These are phyloP conservation scores for Paramecium tetraurelia DNA, from an alignment of 73 alveolate species.

Conservation along the genomic window DNA sequence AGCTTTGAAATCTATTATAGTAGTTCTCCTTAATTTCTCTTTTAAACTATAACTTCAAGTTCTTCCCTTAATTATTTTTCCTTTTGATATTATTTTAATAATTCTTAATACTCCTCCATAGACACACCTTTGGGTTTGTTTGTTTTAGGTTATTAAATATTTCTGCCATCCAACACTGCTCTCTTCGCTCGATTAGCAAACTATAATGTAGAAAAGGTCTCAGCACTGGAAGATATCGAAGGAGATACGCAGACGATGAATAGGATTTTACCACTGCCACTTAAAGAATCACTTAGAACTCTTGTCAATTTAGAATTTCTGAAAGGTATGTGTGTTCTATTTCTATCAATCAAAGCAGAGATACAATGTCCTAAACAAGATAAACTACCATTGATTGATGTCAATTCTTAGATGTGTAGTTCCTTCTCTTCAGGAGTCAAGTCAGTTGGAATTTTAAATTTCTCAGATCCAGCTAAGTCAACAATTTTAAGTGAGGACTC, in stretches of 20 bases:
- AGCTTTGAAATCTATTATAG: background rate
- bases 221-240: conserved; percentile 52
- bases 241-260: conserved; percentile 72
- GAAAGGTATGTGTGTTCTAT: conserved; percentile 88
- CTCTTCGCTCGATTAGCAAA: conserved; percentile 65
- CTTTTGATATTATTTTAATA: conserved; percentile 43
- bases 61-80: conserved; percentile 58
- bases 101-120: conserved; percentile 57
- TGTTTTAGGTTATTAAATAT: conserved; percentile 20
- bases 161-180: conserved; percentile 66
- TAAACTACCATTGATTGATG: conserved; percentile 84
- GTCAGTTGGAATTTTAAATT: conserved; percentile 75
- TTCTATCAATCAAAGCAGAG: conserved; percentile 94
- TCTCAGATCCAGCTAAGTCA: conserved; percentile 89
- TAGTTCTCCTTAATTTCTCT: conserved; percentile 46
- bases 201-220: conserved; percentile 69
- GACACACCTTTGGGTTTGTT: background rate
- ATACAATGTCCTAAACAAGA: conserved; percentile 98
- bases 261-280: conserved; percentile 94
- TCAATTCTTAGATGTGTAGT: conserved; percentile 46
- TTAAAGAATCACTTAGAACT: conserved; percentile 91
- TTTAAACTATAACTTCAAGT: conserved; percentile 23
- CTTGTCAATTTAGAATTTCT: conserved; percentile 97
- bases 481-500: conserved; percentile 64
- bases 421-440: conserved; percentile 53